These are phyloP conservation scores for Hansfordia pulvinata DNA, from an alignment of 2,329 filamentous ascomycete species.

Conservation along the genomic window DNA sequence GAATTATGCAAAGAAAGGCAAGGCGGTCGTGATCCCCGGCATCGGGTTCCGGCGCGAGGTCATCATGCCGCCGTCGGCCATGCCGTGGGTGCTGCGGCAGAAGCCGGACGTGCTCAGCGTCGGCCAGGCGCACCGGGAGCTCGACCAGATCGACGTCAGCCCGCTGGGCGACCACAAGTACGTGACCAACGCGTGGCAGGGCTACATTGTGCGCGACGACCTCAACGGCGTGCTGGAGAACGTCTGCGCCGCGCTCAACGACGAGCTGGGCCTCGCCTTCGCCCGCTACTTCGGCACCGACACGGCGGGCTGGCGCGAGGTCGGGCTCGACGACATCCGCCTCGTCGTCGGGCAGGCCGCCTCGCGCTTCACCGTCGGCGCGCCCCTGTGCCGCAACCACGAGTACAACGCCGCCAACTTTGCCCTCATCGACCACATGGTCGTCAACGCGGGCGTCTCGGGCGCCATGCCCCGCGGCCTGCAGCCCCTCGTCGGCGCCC, in stretches of 20 bases:
- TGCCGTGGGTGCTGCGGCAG: too few species aligned
- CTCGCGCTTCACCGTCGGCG: conserved; percentile 15
- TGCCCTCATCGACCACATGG: background rate
- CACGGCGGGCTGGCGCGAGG: background rate
- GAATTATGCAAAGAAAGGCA: too few species aligned
- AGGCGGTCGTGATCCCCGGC: too few species aligned
- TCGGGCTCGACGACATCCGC: conserved; percentile 8
- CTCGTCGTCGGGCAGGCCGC: conserved; percentile 13
- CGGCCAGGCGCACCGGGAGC: too few species aligned
- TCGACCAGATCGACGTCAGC: too few species aligned
- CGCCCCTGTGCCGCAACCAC: conserved; percentile 11
- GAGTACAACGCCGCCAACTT: background rate
- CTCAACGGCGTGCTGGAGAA: conserved; percentile 9
- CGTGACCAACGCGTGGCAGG: conserved; percentile 24
- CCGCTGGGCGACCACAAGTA: too few species aligned
- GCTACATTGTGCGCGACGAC: conserved; percentile 2
- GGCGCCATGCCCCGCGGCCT: too few species aligned
- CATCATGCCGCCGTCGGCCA: too few species aligned
- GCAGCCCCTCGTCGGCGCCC: too few species aligned
- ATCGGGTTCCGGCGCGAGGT: too few species aligned
- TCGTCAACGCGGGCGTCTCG: too few species aligned
- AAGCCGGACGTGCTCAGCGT: too few species aligned
- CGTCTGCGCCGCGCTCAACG: conserved; percentile 9
- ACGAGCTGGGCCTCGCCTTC: conserved; percentile 10
- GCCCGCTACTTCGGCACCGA: background rate